Percentiles rank a stretch among this genome's conserved stretches.
phyloP scores from a whole-genome alignment of 208 protist genomes.

The Leptomonas pyrrhocoris region DNA sequence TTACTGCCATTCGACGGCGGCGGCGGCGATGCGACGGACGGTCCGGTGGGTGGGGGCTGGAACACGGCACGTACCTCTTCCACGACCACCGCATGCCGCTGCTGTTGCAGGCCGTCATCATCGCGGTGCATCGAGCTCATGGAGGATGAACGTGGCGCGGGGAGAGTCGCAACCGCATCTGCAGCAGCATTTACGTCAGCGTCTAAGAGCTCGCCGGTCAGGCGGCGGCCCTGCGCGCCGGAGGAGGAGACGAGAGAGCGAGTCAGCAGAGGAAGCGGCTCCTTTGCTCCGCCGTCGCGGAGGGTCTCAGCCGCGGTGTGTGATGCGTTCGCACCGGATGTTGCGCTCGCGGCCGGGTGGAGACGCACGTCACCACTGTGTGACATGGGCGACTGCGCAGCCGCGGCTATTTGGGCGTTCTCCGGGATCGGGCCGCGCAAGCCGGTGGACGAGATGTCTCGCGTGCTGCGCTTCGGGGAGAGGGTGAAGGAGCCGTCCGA shows the following conservation, averaged over 20 bases:
- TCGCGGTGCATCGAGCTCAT: conserved; percentile 23
- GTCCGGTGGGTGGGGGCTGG: conserved; percentile 6
- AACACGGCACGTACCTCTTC: conserved; percentile 1
- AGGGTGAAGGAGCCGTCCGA: conserved; percentile 16
- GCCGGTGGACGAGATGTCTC: conserved; percentile 18
- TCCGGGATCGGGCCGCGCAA: conserved; percentile 17
- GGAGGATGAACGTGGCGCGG: conserved; percentile 16
- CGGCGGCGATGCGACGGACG: not conserved
- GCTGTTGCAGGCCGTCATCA: conserved; percentile 14
- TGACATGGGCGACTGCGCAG: not conserved
- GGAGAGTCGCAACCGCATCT: not conserved
- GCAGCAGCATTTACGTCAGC: not conserved
- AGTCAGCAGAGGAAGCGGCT: conserved; percentile 10
- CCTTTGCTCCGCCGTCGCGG: conserved; percentile 1
- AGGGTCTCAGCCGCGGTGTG: not conserved
- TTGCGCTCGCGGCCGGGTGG: not conserved
- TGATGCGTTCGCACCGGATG: not conserved
- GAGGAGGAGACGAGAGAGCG: conserved; percentile 16
- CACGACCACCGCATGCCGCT: not conserved
- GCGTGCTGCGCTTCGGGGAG: conserved; percentile 19
- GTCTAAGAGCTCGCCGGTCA: conserved; percentile 7
- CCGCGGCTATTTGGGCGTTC: not conserved
- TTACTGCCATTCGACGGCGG: conserved; percentile 5
- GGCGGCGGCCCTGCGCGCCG: conserved; percentile 12
- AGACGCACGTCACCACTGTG: not conserved